phyloP scores from a whole-genome alignment of 331 rosid genomes.

The Pyrus hybrid region DNA sequence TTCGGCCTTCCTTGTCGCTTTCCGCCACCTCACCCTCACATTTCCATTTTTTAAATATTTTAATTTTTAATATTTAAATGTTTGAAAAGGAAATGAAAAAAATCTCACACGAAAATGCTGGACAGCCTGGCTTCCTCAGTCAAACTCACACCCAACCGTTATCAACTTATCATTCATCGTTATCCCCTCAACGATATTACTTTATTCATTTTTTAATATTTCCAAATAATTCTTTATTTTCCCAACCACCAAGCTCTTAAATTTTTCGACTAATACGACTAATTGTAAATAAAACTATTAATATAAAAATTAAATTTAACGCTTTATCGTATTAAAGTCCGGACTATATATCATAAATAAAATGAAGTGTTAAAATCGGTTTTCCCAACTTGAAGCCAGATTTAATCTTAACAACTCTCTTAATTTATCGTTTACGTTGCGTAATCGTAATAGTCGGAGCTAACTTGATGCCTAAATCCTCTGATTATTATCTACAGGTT shows the following conservation, averaged over 20 bases:
- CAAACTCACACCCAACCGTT: slow-evolving; percentile 74
- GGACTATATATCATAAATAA: no score
- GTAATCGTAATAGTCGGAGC: not conserved
- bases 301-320: no score
- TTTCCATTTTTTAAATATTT: not conserved
- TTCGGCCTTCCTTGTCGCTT: slow-evolving; percentile 87
- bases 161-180: slow-evolving; percentile 48
- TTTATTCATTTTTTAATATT: not conserved
- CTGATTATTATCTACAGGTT: no score
- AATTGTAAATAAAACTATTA: no score
- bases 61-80: not conserved
- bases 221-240: not conserved
- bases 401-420: no score
- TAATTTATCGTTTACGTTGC: no score
- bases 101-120: slow-evolving; percentile 50
- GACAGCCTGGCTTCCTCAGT: slow-evolving; percentile 78
- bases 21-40: slow-evolving; percentile 38
- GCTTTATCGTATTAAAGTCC: no score
- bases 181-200: slow-evolving; percentile 22
- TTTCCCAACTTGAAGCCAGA: no score
- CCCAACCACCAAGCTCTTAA: no score
- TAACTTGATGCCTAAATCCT: not conserved
- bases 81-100: not conserved
- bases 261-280: no score
- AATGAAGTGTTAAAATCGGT: no score